Conservation (phyloP, 768 basidiomycete genomes). For the Serendipita sp. region DNA sequence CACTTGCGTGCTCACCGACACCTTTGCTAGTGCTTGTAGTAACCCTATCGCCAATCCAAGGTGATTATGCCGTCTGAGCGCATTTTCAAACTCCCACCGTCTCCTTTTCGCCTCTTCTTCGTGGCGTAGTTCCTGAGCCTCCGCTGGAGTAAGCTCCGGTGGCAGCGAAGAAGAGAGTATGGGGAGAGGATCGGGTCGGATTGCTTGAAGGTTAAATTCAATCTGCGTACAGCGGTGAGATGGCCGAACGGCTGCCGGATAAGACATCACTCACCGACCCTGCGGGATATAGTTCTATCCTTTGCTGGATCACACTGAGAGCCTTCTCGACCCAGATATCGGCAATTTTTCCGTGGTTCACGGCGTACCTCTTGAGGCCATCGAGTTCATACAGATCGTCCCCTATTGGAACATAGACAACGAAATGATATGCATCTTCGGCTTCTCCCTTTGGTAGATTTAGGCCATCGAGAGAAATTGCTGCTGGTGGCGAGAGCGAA, state of each 20-base stretch:
- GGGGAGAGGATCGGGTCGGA: conserved; percentile 71
- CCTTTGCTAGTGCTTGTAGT: conserved; percentile 56
- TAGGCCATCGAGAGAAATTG: conserved; percentile 76
- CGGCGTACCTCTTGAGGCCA: conserved; percentile 64
- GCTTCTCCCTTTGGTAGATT: conserved; percentile 43
- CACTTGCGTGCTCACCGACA: conserved; percentile 41
- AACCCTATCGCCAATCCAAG: conserved; percentile 66
- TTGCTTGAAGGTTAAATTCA: conserved; percentile 81
- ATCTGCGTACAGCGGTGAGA: conserved; percentile 45
- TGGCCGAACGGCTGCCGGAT: background rate
- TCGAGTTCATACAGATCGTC: conserved; percentile 88
- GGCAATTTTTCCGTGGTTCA: conserved; percentile 62
- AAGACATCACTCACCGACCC: conserved; percentile 55
- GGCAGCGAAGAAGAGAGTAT: conserved; percentile 22
- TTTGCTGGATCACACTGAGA: conserved; percentile 57
- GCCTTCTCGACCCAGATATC: conserved; percentile 21
- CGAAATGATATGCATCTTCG: conserved; percentile 92
- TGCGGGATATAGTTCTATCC: conserved; percentile 81
- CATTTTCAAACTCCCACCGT: conserved; percentile 86
- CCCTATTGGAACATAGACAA: conserved; percentile 77
- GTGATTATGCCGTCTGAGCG: conserved; percentile 73
- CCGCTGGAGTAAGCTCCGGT: conserved; percentile 23
- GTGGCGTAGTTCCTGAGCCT: conserved; percentile 34
- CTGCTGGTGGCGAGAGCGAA: conserved; percentile 75
- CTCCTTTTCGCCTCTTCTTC: conserved; percentile 55